Evolutionary conservation across 495 filamentous ascomycete genomes (phyloP).

Genomic region (Geopyxis carbonaria): DNA sequence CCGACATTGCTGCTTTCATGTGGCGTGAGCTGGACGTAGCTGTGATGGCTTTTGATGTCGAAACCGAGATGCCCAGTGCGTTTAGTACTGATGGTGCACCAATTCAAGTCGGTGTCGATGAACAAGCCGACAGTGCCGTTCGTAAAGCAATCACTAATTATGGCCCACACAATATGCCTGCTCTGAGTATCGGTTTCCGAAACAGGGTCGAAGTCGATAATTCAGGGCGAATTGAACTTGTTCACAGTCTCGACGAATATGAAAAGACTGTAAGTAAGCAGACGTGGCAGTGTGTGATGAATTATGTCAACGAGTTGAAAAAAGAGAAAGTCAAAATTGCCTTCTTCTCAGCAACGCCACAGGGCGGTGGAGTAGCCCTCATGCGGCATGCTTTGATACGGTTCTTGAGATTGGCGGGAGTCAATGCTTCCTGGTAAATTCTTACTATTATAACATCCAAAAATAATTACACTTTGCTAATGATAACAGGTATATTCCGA

Average conservation of each 20-base stretch:
- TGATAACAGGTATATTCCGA: slow-evolving; percentile 49
- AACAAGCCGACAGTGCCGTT: slow-evolving; percentile 74
- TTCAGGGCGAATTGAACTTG: slow-evolving; percentile 27
- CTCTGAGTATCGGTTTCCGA: slow-evolving; percentile 55
- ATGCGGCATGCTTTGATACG: slow-evolving; percentile 76
- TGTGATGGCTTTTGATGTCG: slow-evolving; percentile 38
- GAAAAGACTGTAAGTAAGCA: slow-evolving; percentile 38
- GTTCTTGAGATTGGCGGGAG: slow-evolving; percentile 48
- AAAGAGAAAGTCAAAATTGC: slow-evolving; percentile 51
- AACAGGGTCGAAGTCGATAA: slow-evolving; percentile 64
- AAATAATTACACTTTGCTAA: slow-evolving; percentile 3
- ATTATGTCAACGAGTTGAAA: slow-evolving; percentile 51
- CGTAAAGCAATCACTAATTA: slow-evolving; percentile 69
- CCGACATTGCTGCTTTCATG: slow-evolving; percentile 50
- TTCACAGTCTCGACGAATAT: slow-evolving; percentile 48
- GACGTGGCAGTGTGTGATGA: slow-evolving; percentile 54
- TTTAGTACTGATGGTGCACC: slow-evolving; percentile 21
- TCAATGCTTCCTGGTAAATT: slow-evolving; percentile 61
- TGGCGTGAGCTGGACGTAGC: slow-evolving; percentile 70
- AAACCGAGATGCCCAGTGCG: slow-evolving; percentile 9
- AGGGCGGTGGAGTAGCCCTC: slow-evolving; percentile 73
- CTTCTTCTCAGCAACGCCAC: slow-evolving; percentile 73
- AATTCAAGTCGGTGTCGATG: slow-evolving; percentile 43
- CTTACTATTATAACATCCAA: slow-evolving; percentile 12
- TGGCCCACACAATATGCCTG: slow-evolving; percentile 54